Percentiles rank a stretch among this genome's conserved stretches.
Evolutionary conservation across 2,329 filamentous ascomycete species (phyloP).

Genomic region (Aspergillus floridensis): DNA sequence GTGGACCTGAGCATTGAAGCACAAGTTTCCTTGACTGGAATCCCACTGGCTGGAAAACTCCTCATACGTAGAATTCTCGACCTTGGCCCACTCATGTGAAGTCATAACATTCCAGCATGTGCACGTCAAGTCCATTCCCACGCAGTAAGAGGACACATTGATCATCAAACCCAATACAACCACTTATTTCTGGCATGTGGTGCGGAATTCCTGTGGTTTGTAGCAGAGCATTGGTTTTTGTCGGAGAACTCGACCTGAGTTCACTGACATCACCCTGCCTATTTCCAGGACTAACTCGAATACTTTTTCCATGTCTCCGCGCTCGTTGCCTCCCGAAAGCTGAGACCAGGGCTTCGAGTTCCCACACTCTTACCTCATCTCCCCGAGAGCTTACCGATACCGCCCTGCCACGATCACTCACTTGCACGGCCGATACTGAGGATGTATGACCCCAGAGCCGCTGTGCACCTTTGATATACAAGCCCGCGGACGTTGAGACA

Average conservation of each 20-base stretch:
- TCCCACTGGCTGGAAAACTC: neutral
- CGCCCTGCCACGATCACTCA: conserved; percentile 79
- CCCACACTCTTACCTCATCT: conserved; percentile 80
- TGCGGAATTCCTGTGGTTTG: conserved; percentile 32
- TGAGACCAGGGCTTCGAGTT: conserved; percentile 70
- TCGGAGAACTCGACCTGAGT: conserved; percentile 20
- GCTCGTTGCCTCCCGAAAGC: conserved; percentile 46
- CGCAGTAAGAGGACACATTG: conserved; percentile 86
- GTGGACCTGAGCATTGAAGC: neutral
- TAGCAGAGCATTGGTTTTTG: neutral
- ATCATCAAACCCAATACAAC: conserved; percentile 84
- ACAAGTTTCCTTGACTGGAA: neutral
- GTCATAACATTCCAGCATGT: conserved; percentile 80
- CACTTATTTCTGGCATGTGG: conserved; percentile 47
- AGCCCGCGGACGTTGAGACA: conserved; percentile 62
- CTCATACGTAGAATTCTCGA: neutral
- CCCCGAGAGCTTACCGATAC: conserved; percentile 84
- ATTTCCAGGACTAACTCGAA: conserved; percentile 50
- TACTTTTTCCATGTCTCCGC: conserved; percentile 51
- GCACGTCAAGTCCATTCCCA: conserved; percentile 64
- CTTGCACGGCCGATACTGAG: conserved; percentile 79
- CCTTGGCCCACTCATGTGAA: conserved; percentile 59
- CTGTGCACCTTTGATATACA: conserved; percentile 70
- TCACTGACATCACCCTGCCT: conserved; percentile 20
- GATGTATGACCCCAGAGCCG: conserved; percentile 91